Base-by-base conservation (phyloP, 2,329 filamentous ascomycete species). In the Lasiodiplodia sp. region DNA sequence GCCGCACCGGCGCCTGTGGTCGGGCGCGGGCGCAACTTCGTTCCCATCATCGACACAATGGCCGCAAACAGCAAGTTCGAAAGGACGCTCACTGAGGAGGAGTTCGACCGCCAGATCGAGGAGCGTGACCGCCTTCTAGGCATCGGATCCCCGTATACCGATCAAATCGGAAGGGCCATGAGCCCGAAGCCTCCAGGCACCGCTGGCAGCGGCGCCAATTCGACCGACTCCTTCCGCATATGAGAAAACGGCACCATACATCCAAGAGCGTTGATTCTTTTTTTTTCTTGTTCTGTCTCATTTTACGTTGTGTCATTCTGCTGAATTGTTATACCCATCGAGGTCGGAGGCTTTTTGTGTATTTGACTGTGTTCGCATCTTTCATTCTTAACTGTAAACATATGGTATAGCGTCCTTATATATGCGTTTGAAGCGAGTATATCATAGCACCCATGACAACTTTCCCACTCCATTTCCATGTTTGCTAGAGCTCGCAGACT, bases 221-320 rank as follows among this genome's bases (percentile, higher is more conserved):
- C 63, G 6, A 14, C 56, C 21, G 63, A 66, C n/a, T 66, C 63
- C 6, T 66, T 66, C 63, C 34, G 52, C 34, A 66, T 66, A n/a
- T 66, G 37, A 66, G 21, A 37, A 6, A 14, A 2, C 14, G 3
- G 21, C 6, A 44, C 40, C 2, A 18, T 18, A 7, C 40, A 14
- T 18, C 18, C 8, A 44, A 18, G 7, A 18, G 44, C 3, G 1
- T 34, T 31, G 14, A 31, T 12, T 6, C n/a, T n/a, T 34, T 40
- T 49, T 23, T 34, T 40, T 49, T 4, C 12, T 47, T 51, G 2
- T 16, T 28, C 23, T 44, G 40, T 25, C 4, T 8, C 10, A 25
- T 12, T 14, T 34, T 3, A 14, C 10, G 10, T 34, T 10, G 31
- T 51, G 3, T 10, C 2, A 28, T 14, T 38, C 28, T 57, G 31